Evolutionary conservation across 139 green algal genomes (phyloP).

Genomic region (Picochlorum sp.): DNA sequence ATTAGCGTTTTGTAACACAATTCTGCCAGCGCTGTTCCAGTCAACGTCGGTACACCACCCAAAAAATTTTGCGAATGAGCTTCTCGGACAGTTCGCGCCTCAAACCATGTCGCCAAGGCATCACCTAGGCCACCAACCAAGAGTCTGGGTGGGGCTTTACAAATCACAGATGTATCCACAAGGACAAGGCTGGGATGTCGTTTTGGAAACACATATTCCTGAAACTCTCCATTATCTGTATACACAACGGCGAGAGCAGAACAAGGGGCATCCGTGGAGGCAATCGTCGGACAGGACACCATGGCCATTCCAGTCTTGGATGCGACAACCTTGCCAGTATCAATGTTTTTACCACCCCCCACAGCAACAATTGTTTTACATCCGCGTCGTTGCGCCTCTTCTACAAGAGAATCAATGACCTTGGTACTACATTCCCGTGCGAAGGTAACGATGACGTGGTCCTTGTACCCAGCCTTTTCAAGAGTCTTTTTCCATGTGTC

Average conservation of each 20-base stretch:
- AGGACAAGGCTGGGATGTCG: conserved; percentile 21
- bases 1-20: conserved; percentile 16
- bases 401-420: conserved; percentile 12
- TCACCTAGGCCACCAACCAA: conserved; percentile 22
- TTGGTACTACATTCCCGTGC: conserved; percentile 9
- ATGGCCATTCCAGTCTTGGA: not conserved
- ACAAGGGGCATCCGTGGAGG: conserved; percentile 22
- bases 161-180: conserved; percentile 21
- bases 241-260: conserved; percentile 21
- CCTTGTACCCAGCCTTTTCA: not conserved
- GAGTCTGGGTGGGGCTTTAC: conserved; percentile 3
- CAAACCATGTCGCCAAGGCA: conserved; percentile 23
- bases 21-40: conserved; percentile 6
- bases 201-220: conserved; percentile 7
- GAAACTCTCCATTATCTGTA: conserved; percentile 2
- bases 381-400: not conserved
- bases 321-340: conserved; percentile 9
- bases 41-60: conserved; percentile 8
- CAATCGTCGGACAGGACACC: conserved; percentile 11
- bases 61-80: conserved; percentile 13
- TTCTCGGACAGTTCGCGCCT: conserved; percentile 18
- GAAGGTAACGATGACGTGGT: conserved; percentile 12
- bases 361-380: conserved; percentile 12
- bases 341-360: conserved; percentile 15
- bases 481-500: conserved; percentile 2